Evolutionary conservation across 768 basidiomycete species (phyloP).

Genomic region (Glaciozyma antarctica): DNA sequence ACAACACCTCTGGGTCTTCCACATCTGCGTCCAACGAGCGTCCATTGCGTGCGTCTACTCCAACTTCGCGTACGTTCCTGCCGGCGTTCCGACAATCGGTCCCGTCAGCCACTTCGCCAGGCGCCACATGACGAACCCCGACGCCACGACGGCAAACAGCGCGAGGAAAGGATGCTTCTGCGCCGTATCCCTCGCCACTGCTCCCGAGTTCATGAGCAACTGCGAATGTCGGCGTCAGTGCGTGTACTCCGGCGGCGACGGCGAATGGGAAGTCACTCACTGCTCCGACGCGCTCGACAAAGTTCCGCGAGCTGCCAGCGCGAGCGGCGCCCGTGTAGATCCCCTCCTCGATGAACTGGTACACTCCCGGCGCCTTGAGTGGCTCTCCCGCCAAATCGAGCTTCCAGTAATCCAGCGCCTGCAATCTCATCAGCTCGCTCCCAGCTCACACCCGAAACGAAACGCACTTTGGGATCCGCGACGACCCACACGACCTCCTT

Average conservation of each 20-base stretch:
- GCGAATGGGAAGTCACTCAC: background rate
- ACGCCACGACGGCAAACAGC: background rate
- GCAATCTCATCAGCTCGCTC: background rate
- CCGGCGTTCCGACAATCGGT: background rate
- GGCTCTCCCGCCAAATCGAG: background rate
- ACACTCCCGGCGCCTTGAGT: constrained; percentile 3
- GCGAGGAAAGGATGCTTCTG: background rate
- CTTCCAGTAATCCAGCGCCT: constrained; percentile 24
- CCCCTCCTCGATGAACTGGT: constrained; percentile 19
- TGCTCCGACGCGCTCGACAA: constrained; percentile 7
- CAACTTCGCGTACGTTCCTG: background rate
- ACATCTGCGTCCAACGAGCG: too few relatives aligned
- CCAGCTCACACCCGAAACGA: background rate
- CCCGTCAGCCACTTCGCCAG: background rate
- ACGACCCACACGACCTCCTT: constrained; percentile 33
- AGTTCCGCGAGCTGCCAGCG: background rate
- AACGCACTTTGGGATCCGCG: constrained; percentile 24
- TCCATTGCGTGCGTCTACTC: background rate
- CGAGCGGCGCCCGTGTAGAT: constrained; percentile 1
- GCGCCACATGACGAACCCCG: background rate
- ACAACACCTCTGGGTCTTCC: too few relatives aligned
- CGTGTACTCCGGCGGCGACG: background rate
- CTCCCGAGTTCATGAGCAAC: background rate
- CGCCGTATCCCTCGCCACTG: background rate
- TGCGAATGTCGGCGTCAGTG: background rate